phyloP scores from a whole-genome alignment of 805 yeast species.

The Limtongia smithiae region DNA sequence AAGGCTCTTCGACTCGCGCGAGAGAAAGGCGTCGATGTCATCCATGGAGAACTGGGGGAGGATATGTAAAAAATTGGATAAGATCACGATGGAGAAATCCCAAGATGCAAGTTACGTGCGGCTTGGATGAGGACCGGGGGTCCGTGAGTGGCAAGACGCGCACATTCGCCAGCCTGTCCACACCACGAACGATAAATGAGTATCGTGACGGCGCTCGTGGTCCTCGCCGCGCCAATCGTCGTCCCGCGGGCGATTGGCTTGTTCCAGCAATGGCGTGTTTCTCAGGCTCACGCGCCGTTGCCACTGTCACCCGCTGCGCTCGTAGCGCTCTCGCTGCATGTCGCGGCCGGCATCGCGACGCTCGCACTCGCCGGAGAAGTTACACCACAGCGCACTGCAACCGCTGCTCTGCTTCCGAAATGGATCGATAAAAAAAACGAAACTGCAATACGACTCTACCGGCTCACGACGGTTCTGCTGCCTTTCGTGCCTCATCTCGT shows the following conservation, averaged over 20 bases:
- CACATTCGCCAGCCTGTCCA: too few relatives aligned
- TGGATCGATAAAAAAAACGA: not conserved
- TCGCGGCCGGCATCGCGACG: not conserved
- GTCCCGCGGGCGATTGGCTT: not conserved
- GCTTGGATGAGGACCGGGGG: too few relatives aligned
- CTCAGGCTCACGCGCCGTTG: not conserved
- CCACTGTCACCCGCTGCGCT: not conserved
- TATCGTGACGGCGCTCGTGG: not conserved
- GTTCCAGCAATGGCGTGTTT: not conserved
- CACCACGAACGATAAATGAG: too few relatives aligned
- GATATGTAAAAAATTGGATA: too few relatives aligned
- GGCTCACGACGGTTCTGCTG: constrained; percentile 7
- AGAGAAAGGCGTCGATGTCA: constrained; percentile 36
- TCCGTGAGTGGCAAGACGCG: too few relatives aligned
- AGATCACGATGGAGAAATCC: too few relatives aligned
- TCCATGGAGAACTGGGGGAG: too few relatives aligned
- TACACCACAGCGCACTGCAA: constrained; percentile 1
- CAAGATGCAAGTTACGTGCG: too few relatives aligned
- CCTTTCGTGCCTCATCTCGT: constrained; percentile 7
- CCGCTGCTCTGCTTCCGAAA: not conserved
- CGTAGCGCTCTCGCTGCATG: not conserved
- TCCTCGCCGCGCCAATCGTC: not conserved
- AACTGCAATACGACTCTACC: not conserved
- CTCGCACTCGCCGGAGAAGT: not conserved
- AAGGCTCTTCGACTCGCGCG: constrained; percentile 32